Conservation (phyloP, 768 basidiomycete genomes). For the Mycena latifolia region DNA sequence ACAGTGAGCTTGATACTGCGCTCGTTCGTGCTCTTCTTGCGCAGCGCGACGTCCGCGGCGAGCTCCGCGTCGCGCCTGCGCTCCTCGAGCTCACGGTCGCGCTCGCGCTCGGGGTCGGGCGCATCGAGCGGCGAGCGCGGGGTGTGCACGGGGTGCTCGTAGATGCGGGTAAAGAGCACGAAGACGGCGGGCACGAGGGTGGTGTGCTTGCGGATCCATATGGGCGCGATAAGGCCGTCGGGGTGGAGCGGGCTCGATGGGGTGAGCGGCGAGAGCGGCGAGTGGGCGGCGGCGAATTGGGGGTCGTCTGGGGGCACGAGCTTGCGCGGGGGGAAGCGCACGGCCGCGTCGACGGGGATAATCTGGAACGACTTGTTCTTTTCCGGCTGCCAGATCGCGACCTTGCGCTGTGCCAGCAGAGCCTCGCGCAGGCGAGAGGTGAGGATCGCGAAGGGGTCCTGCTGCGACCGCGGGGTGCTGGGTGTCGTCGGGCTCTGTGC, state of each 20-base stretch:
- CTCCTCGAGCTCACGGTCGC: conserved; percentile 76
- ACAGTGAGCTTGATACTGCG: conserved; percentile 95
- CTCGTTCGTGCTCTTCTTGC: conserved; percentile 86
- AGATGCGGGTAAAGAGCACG: conserved; percentile 89
- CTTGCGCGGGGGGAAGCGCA: conserved; percentile 92
- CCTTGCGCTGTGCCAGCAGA: conserved; percentile 71
- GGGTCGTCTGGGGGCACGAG: conserved; percentile 70
- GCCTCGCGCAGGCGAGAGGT: conserved; percentile 74
- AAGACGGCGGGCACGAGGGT: conserved; percentile 94
- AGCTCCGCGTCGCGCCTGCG: conserved; percentile 80
- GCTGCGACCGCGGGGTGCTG: conserved; percentile 47
- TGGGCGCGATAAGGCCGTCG: conserved; percentile 96
- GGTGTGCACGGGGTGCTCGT: conserved; percentile 66
- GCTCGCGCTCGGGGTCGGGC: conserved; percentile 65
- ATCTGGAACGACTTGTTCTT: conserved; percentile 84
- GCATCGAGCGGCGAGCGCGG: conserved; percentile 67
- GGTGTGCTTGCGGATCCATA: conserved; percentile 98
- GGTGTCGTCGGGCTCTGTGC: conserved; percentile 39
- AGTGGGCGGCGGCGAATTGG: conserved; percentile 73
- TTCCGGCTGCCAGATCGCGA: conserved; percentile 80
- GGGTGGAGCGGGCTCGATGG: conserved; percentile 92
- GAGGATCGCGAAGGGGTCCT: conserved; percentile 75
- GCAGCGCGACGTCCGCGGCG: conserved; percentile 79
- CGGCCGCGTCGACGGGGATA: conserved; percentile 84
- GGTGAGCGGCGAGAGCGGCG: conserved; percentile 93